Percentiles rank a stretch among this genome's conserved stretches.
Conservation (phyloP, 2,329 filamentous ascomycete species). For the Botrytis fragariae region DNA sequence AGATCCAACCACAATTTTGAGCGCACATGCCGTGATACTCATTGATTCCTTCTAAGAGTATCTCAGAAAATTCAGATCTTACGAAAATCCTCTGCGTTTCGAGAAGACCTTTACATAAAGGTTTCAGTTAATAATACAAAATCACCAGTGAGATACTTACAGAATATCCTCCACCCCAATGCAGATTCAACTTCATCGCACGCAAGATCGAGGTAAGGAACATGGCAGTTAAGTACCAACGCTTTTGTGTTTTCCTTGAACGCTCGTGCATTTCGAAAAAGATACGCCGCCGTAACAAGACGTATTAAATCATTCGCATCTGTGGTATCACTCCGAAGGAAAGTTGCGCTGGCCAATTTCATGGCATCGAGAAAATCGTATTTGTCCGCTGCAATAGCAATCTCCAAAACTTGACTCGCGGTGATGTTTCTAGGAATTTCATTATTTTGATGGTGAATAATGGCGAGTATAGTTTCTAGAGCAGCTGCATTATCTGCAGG, state of each 20-base stretch:
- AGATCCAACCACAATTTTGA: constrained; percentile 15
- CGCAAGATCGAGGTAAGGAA: constrained; percentile 18
- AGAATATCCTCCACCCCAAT: constrained; percentile 21
- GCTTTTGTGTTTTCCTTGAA: constrained; percentile 22
- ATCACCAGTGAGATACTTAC: constrained; percentile 6
- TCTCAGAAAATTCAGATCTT: constrained; percentile 20
- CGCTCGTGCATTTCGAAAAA: constrained; percentile 21
- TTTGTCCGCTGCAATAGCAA: constrained; percentile 24
- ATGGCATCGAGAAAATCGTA: constrained; percentile 25
- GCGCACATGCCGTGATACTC: too few species aligned
- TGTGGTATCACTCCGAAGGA: constrained; percentile 14
- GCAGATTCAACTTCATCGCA: constrained; percentile 22
- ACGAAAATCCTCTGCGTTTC: constrained; percentile 22
- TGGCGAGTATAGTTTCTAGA: constrained; percentile 22
- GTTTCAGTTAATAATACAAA: constrained; percentile 15
- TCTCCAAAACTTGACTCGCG: constrained; percentile 20
- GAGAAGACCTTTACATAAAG: constrained; percentile 13
- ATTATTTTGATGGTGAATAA: constrained; percentile 24
- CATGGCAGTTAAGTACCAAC: constrained; percentile 21
- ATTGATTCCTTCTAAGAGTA: constrained; percentile 21
- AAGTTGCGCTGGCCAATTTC: constrained; percentile 20
- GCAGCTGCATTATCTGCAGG: constrained; percentile 24
- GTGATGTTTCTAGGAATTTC: constrained; percentile 16
- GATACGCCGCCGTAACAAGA: constrained; percentile 23
- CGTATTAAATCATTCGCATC: constrained; percentile 9